Conservation (phyloP, 371 early-diverging fungal species). For the Rhizopus stolonifer region DNA sequence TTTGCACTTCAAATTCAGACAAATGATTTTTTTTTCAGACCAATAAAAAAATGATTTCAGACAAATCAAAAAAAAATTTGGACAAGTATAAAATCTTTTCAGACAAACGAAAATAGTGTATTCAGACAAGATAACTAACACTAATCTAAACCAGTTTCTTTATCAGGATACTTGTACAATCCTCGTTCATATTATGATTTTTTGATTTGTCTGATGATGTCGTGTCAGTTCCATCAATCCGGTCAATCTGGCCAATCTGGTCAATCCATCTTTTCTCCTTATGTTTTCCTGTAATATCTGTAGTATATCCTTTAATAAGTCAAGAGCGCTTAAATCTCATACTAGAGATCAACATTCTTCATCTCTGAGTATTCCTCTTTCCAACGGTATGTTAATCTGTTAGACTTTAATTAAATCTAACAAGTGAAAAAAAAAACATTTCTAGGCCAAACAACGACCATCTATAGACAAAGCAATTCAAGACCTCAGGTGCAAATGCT, state of each 20-base stretch:
- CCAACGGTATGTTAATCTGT: conserved; percentile 8
- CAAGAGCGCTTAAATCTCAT: conserved; percentile 4
- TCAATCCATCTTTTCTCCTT: conserved; percentile 1
- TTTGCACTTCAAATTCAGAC: too few species aligned
- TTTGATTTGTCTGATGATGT: too few species aligned
- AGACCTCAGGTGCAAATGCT: too few species aligned
- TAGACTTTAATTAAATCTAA: background rate
- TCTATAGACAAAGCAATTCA: conserved; percentile 7
- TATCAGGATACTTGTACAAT: too few species aligned
- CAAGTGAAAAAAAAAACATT: background rate
- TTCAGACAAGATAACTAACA: too few species aligned
- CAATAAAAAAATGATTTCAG: too few species aligned
- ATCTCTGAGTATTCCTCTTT: conserved; percentile 1
- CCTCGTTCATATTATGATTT: too few species aligned
- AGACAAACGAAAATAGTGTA: too few species aligned
- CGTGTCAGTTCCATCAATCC: background rate
- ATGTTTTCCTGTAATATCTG: conserved; percentile 6
- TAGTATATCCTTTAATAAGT: conserved; percentile 2
- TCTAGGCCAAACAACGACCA: background rate
- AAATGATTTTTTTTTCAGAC: too few species aligned
- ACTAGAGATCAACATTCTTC: conserved; percentile 6
- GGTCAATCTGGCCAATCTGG: background rate
- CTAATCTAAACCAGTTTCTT: too few species aligned
- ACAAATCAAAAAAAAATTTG: too few species aligned
- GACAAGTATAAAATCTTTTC: too few species aligned